Conservation (phyloP, 148 eudicot genomes). For the Rhododendron griersonianum region DNA sequence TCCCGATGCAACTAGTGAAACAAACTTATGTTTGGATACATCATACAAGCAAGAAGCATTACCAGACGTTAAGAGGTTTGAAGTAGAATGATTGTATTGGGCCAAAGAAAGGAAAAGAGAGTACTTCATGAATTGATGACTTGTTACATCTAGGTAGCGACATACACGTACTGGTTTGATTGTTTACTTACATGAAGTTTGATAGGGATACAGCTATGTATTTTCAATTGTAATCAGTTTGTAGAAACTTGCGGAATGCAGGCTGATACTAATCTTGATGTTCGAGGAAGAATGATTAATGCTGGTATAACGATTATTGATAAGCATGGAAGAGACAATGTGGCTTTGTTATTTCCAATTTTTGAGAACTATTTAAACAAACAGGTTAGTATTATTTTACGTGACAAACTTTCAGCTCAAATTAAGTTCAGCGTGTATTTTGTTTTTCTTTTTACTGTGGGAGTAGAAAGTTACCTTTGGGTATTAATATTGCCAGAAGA, state of each 20-base stretch:
- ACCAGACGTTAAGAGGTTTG: background rate
- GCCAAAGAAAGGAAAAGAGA: background rate
- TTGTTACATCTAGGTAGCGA: background rate
- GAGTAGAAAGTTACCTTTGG: background rate
- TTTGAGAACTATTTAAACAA: conserved; percentile 96
- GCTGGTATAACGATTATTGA: conserved; percentile 94
- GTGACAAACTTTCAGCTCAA: background rate
- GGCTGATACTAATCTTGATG: conserved; percentile 95
- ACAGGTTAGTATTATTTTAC: conserved; percentile 49
- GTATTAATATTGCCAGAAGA: background rate
- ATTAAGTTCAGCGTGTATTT: background rate
- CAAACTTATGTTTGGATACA: background rate
- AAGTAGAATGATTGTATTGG: background rate
- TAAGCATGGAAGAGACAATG: conserved; percentile 88
- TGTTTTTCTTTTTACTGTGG: background rate
- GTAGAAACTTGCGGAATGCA: conserved; percentile 28
- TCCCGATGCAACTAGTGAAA: background rate
- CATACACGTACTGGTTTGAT: background rate
- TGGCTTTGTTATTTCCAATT: conserved; percentile 85
- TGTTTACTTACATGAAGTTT: background rate
- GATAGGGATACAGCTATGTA: background rate
- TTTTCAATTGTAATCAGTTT: background rate
- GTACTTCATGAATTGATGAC: background rate
- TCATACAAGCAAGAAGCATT: background rate
- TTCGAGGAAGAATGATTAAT: conserved; percentile 97